Conservation (phyloP, 352 stramenopile species). For the Phytophthora crassamura region DNA sequence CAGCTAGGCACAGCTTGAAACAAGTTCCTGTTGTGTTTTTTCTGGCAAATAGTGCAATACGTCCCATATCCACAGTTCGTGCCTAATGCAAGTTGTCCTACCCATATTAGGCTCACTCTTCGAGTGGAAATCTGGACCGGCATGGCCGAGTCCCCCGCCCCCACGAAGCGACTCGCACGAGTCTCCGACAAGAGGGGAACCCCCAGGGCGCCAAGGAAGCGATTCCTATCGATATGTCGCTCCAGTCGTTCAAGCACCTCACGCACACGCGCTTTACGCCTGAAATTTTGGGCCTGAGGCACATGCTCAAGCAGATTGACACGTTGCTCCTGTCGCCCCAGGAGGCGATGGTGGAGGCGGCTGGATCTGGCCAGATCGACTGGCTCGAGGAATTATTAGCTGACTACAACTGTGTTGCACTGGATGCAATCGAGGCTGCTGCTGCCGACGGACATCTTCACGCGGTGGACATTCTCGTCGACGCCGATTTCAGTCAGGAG, state of each 20-base stretch:
- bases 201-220: too few species aligned
- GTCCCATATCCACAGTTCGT: too few species aligned
- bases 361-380: neutral
- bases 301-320: conserved; percentile 8
- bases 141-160: too few species aligned
- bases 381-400: conserved; percentile 2
- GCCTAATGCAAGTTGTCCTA: too few species aligned
- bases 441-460: neutral
- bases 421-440: neutral
- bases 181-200: too few species aligned
- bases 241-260: neutral
- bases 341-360: conserved; percentile 8
- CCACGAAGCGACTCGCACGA: too few species aligned
- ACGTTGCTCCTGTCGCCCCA: conserved; percentile 5
- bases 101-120: too few species aligned
- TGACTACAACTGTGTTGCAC: neutral
- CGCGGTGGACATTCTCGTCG: neutral
- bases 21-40: too few species aligned
- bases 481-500: neutral
- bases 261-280: neutral
- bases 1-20: too few species aligned
- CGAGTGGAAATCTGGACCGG: too few species aligned
- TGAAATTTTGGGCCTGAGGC: neutral
- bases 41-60: too few species aligned
- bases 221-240: too few species aligned